Conservation (phyloP, 441 rosid species). For the Macaranga tanarius region DNA sequence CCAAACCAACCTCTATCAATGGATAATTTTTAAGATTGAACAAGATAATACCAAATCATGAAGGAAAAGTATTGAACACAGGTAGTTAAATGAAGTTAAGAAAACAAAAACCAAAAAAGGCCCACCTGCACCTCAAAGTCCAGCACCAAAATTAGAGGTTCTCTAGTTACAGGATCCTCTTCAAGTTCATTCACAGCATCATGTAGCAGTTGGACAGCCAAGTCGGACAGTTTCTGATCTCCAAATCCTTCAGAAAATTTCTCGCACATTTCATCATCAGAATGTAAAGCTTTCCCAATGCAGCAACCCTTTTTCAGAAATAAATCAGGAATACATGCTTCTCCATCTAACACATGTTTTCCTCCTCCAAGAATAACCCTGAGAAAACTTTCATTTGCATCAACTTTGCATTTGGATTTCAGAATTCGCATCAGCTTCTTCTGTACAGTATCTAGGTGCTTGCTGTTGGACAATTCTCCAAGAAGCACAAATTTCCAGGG, state of each 20-base stretch:
- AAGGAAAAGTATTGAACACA: not conserved
- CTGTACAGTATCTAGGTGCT: constrained; percentile 42
- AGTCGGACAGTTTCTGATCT: constrained; percentile 32
- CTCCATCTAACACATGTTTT: constrained; percentile 34
- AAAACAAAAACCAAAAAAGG: not conserved
- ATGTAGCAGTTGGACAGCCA: constrained; percentile 59
- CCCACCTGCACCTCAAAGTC: constrained; percentile 89
- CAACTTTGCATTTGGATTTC: constrained; percentile 71
- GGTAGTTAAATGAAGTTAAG: not conserved
- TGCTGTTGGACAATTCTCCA: constrained; percentile 54
- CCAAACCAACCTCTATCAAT: not conserved
- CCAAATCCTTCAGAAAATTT: constrained; percentile 29
- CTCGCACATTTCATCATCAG: constrained; percentile 39
- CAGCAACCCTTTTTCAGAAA: constrained; percentile 60
- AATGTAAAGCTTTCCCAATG: constrained; percentile 43
- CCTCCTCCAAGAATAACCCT: constrained; percentile 63
- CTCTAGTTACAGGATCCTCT: constrained; percentile 44
- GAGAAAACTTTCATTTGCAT: constrained; percentile 58
- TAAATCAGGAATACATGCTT: constrained; percentile 45
- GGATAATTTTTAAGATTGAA: not conserved
- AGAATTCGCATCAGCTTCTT: constrained; percentile 59
- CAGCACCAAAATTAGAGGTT: constrained; percentile 71
- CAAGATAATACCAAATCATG: not conserved
- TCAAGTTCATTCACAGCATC: constrained; percentile 65
- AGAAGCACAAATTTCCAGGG: constrained; percentile 72